Evolutionary conservation across 768 basidiomycete genomes (phyloP).

Genomic region (Pulveroboletus sp.): DNA sequence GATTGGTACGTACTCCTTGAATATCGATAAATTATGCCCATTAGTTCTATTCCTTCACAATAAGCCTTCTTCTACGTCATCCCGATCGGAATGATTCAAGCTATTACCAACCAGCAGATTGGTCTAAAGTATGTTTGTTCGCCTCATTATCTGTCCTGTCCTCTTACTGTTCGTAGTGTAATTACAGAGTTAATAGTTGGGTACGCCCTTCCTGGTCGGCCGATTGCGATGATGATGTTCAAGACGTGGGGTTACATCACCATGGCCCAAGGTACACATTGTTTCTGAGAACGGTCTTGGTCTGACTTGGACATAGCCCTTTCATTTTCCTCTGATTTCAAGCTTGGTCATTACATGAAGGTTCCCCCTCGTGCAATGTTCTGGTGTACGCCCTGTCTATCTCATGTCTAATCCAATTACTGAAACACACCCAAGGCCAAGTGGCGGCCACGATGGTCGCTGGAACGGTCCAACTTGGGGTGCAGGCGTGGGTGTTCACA

Average conservation of each 20-base stretch:
- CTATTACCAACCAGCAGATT: slow-evolving; percentile 78
- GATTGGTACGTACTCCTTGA: slow-evolving; percentile 22
- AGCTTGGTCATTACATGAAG: slow-evolving; percentile 76
- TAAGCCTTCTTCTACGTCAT: slow-evolving; percentile 60
- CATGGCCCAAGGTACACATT: slow-evolving; percentile 41
- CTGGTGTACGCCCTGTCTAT: slow-evolving; percentile 35
- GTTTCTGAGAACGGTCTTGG: background rate
- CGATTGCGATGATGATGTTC: slow-evolving; percentile 81
- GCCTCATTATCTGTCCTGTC: background rate
- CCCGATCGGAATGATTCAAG: slow-evolving; percentile 54
- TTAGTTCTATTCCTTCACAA: background rate
- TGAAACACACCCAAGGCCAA: slow-evolving; percentile 36
- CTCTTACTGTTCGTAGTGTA: slow-evolving; percentile 15
- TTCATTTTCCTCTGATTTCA: slow-evolving; percentile 68
- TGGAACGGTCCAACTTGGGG: slow-evolving; percentile 64
- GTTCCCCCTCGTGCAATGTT: slow-evolving; percentile 68
- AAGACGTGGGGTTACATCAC: slow-evolving; percentile 73
- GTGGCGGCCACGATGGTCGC: slow-evolving; percentile 60
- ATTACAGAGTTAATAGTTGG: slow-evolving; percentile 61
- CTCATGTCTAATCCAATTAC: background rate
- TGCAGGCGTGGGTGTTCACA: slow-evolving; percentile 61
- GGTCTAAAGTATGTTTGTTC: slow-evolving; percentile 40
- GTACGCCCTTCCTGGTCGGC: slow-evolving; percentile 52
- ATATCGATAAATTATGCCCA: background rate
- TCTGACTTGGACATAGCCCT: slow-evolving; percentile 38